Evolutionary conservation across 2,329 filamentous ascomycete genomes (phyloP).

Genomic region (Macroventuria anomochaeta): DNA sequence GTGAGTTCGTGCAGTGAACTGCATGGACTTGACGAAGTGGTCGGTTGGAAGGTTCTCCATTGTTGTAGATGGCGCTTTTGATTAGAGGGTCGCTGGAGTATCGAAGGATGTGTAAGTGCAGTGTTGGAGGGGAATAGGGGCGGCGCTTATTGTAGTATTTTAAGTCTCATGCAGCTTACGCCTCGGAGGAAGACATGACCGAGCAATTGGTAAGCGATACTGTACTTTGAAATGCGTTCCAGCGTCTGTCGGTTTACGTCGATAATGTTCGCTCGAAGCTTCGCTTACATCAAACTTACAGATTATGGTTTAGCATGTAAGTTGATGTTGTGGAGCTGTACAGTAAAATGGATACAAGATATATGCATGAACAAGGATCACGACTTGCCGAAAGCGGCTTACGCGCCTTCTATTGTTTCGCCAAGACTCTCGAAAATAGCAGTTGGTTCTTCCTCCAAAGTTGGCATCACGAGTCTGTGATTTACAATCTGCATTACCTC

Average conservation of each 20-base stretch:
- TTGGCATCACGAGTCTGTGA: slow-evolving; percentile 3
- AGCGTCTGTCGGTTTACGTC: background rate
- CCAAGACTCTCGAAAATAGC: background rate
- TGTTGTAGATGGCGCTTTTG: background rate
- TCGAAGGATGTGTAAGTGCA: no score
- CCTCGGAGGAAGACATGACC: background rate
- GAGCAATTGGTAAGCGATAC: background rate
- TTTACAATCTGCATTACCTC: slow-evolving; percentile 34
- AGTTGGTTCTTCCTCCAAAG: background rate
- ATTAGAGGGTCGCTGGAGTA: no score
- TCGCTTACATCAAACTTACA: background rate
- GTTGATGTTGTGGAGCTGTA: background rate
- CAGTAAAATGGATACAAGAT: background rate
- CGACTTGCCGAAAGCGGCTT: background rate
- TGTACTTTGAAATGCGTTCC: background rate
- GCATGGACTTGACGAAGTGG: slow-evolving; percentile 22
- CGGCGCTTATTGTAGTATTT: no score
- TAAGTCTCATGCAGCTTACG: background rate
- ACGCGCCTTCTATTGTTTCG: background rate
- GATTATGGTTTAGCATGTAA: no score
- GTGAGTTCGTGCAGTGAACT: slow-evolving; percentile 33
- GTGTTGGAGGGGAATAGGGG: no score
- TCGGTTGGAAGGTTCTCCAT: slow-evolving; percentile 28
- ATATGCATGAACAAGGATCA: slow-evolving; percentile 1
- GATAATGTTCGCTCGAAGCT: background rate